Evolutionary conservation across 1,139 yeast species (phyloP).

Genomic region (Candida sp.): DNA sequence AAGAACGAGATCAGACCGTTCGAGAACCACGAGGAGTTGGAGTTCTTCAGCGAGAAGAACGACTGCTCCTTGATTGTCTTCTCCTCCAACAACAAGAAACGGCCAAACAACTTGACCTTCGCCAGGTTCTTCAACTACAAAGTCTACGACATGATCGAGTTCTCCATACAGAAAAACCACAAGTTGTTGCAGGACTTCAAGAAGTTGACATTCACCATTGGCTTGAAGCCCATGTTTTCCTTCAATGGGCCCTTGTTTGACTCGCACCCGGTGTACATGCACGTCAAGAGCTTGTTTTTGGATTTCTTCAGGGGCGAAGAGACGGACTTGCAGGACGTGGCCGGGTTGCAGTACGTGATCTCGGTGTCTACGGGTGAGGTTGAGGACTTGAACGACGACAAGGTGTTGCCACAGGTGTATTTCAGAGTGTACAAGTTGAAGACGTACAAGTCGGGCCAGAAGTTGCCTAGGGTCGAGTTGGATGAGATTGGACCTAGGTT

Average conservation of each 20-base stretch:
- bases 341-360: constrained; percentile 91
- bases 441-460: constrained; percentile 83
- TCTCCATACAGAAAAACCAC: constrained; percentile 69
- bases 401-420: constrained; percentile 71
- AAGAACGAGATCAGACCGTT: constrained; percentile 93
- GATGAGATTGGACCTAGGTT: constrained; percentile 97
- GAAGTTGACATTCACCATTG: constrained; percentile 80
- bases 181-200: constrained; percentile 83
- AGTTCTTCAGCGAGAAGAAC: constrained; percentile 94
- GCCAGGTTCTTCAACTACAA: constrained; percentile 89
- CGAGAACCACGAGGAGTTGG: constrained; percentile 87
- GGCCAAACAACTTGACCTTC: constrained; percentile 91
- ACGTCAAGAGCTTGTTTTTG: constrained; percentile 83
- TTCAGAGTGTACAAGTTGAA: constrained; percentile 92
- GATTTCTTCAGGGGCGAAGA: constrained; percentile 93
- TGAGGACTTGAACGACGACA: constrained; percentile 17
- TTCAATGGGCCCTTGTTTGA: constrained; percentile 96
- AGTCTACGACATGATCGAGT: constrained; percentile 93
- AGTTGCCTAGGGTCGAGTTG: constrained; percentile 91
- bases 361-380: constrained; percentile 81
- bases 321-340: constrained; percentile 87
- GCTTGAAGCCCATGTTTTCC: constrained; percentile 93
- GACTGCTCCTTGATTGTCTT: constrained; percentile 89
- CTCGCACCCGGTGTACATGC: constrained; percentile 83
- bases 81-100: constrained; percentile 83